Percentiles rank a stretch among this genome's conserved stretches.
phyloP scores from a whole-genome alignment of 345 rosid species.

The Salix dunnii region DNA sequence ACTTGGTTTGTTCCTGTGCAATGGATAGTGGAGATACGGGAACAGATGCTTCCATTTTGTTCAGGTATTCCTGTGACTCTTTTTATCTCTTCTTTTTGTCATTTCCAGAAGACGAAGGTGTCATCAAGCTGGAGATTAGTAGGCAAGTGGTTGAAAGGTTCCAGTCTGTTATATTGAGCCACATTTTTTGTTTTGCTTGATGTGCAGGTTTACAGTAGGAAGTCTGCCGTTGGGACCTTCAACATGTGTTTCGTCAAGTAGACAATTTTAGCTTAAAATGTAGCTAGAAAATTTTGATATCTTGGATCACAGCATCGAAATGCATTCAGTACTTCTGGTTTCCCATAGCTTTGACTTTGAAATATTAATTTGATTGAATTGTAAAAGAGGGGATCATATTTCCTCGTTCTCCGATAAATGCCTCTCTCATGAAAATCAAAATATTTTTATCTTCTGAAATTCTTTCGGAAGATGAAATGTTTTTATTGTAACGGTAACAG shows the following conservation, averaged over 20 bases:
- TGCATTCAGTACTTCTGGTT: constrained; percentile 1
- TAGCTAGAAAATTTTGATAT: constrained; percentile 26
- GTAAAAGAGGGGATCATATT: constrained; percentile 17
- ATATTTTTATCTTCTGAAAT: neutral
- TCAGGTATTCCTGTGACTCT: constrained; percentile 25
- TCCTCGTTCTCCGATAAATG: neutral
- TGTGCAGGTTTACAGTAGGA: constrained; percentile 27
- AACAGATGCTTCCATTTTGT: neutral
- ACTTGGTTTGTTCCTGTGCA: neutral
- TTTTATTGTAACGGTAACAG: neutral
- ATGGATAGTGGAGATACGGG: constrained; percentile 1
- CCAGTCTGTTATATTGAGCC: neutral
- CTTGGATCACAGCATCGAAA: constrained; percentile 17
- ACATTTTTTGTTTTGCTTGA: constrained; percentile 1
- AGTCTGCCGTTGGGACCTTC: constrained; percentile 13
- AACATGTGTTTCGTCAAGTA: constrained; percentile 5
- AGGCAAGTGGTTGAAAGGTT: neutral
- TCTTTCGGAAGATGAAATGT: neutral
- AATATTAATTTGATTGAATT: constrained; percentile 27
- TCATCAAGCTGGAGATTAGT: neutral
- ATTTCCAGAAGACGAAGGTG: neutral
- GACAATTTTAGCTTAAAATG: constrained; percentile 32
- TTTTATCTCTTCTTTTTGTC: neutral
- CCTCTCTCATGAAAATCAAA: neutral
- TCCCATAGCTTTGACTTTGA: constrained; percentile 1